Base-by-base conservation (phyloP, 768 basidiomycete species). In the Suillus subluteus region DNA sequence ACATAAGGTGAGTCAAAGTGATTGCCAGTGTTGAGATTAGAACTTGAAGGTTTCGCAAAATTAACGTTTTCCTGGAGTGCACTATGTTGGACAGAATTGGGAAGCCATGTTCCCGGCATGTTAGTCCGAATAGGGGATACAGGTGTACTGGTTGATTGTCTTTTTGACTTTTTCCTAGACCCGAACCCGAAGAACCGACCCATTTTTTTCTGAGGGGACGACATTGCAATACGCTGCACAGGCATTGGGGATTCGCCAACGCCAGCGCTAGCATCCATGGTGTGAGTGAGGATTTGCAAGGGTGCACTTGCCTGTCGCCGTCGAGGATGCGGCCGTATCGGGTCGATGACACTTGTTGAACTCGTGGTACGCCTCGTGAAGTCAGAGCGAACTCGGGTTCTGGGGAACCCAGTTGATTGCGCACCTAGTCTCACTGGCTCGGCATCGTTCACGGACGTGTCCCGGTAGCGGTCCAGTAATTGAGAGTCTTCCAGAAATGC, bases 161-260 rank as follows among this genome's bases (percentile, higher is more conserved):
- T 40, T 30, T 30, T 41, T 41, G 40, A 26, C 71, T 69, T 69
- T 67, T 72, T 62, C 43, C 71, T 70, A 15, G 73, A 72, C 30
- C 76, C 74, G 48, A 77, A 77, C 0, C 77, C 69, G 35, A 77
- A 77, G 62, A 77, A 76, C 48, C 71, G 67, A 71, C 88, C 89
- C n/a, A 79, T 76, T 9, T 88, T 81, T 72, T 82, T 83, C 62
- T 65, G 66, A n/a, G 73, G 70, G 15, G 55, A 23, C 48, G 72
- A 67, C 37, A 71, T 50, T 1, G 23, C 62, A 54, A 67, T 37
- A 2, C 76, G 79, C 7, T 68, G 73, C 41, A 68, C 0, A 18
- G 73, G 74, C 38, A 68, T 76, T 5, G 91, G 92, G 0, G 88
- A 85, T 67, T 90, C 88, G 37, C 91, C 91, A 26, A 92, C 83